Base-by-base conservation (phyloP, 1,284 basidiomycete species). In the Tylopilus sp. region DNA sequence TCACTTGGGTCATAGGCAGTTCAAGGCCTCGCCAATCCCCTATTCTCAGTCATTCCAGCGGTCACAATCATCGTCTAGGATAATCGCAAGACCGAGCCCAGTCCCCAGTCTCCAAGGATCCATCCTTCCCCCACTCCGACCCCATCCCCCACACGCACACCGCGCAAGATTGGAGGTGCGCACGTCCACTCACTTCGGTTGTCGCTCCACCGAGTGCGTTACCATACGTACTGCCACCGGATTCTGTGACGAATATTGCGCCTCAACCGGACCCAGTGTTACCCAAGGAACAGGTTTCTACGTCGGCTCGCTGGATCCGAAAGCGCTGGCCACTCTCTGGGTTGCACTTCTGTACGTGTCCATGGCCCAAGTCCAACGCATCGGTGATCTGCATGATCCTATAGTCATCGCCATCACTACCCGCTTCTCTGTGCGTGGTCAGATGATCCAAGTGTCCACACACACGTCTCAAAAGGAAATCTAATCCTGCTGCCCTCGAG, bases 101-200 rank as follows among this genome's bases (percentile, higher is more conserved):
- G 14, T 26, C 24, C 52, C 61, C 55, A 57, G 65, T 66, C 56
- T 70, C 58, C 60, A 70, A 69, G 64, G 53, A 31, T 40, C 35
- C 7, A 17, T 37, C 46, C 60, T 68, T 66, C 56, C 64, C 64
- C 67, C 65, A 48, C 66, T 63, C 44, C 51, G n/a, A 39, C 21
- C 51, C 54, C 51, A 11, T 63, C 54, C 41, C 65, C 57, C 44
- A 37, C 39, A 49, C 18, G 52, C 61, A 47, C 66, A 57, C 64
- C 53, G 66, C 21, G 46, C 51, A 54, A 50, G 45, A 42, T 51
- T 37, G 52, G 50, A 52, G 55, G 49, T n/a, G 57, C 65, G 63
- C 57, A 65, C 57, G 39, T 42, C 52, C 57, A 37, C 46, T 60
- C 51, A 48, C 53, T 35, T 53, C 53, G 51, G 60, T 24, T 44